Evolutionary conservation across 768 basidiomycete species (phyloP).

Genomic region (Xerocomellus chrysenteron): DNA sequence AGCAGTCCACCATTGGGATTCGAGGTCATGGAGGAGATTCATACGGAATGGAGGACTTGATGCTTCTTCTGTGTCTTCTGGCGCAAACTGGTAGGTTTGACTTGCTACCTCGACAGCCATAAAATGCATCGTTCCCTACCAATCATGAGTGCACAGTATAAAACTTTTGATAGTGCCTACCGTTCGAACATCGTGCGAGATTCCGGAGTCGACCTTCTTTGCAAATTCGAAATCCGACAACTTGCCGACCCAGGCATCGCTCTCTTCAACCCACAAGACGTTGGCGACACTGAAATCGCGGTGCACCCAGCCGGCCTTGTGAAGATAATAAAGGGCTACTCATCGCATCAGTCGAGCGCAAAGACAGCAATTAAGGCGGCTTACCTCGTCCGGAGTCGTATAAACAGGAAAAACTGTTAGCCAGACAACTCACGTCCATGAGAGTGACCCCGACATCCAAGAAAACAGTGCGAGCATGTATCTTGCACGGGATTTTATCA

Average conservation of each 20-base stretch:
- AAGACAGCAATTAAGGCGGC: neutral
- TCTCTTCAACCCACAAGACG: neutral
- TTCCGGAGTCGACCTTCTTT: neutral
- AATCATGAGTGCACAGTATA: neutral
- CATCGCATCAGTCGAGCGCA: neutral
- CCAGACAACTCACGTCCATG: neutral
- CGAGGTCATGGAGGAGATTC: slow-evolving; percentile 16
- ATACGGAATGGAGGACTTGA: slow-evolving; percentile 2
- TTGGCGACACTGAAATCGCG: slow-evolving; percentile 7
- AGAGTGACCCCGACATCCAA: neutral
- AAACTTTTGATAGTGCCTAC: neutral
- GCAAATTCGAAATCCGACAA: slow-evolving; percentile 14
- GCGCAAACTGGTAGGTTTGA: neutral
- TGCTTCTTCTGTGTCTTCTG: neutral
- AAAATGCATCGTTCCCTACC: slow-evolving; percentile 11
- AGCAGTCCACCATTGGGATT: slow-evolving; percentile 12
- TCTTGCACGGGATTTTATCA: neutral
- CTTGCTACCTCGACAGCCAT: slow-evolving; percentile 13
- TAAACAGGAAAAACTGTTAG: neutral
- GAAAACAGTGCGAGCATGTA: neutral
- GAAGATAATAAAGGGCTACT: neutral
- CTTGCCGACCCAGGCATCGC: neutral
- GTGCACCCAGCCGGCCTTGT: slow-evolving; percentile 6
- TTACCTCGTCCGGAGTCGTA: neutral
- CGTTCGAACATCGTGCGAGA: slow-evolving; percentile 1